phyloP scores from a whole-genome alignment of 2,329 filamentous ascomycete species.

The Blumeria graminis region DNA sequence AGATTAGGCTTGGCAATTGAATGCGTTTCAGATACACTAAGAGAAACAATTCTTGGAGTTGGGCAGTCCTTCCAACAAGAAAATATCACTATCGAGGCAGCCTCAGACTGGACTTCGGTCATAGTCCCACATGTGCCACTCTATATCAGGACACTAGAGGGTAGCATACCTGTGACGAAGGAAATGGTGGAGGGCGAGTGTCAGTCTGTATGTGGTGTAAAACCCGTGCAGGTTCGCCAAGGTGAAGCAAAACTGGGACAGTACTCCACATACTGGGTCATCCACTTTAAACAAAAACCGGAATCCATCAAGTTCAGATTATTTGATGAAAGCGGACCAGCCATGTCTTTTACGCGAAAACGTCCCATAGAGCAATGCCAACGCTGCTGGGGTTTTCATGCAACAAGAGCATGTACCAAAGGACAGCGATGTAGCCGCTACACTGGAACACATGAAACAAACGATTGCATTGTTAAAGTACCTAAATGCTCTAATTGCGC shows the following conservation, averaged over 20 bases:
- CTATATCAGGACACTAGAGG: background rate
- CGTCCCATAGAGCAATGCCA: background rate
- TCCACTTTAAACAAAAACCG: background rate
- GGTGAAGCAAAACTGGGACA: background rate
- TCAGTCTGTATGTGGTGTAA: background rate
- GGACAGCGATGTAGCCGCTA: too few relatives aligned
- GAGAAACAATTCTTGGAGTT: background rate
- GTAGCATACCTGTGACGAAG: background rate
- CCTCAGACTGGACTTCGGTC: too few relatives aligned
- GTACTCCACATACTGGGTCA: too few relatives aligned
- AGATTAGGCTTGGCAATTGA: background rate
- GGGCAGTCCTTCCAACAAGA: too few relatives aligned
- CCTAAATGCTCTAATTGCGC: too few relatives aligned
- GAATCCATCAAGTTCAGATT: background rate
- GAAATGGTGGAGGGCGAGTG: background rate
- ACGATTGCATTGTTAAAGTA: too few relatives aligned
- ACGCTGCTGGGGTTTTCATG: background rate
- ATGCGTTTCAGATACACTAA: background rate
- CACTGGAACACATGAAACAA: too few relatives aligned
- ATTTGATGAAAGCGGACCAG: background rate
- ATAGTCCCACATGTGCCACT: background rate
- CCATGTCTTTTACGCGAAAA: background rate
- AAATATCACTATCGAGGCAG: too few relatives aligned
- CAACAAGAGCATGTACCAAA: too few relatives aligned
- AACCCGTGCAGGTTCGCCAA: background rate